phyloP scores from a whole-genome alignment of 805 yeast genomes.

The Candida chilensis region DNA sequence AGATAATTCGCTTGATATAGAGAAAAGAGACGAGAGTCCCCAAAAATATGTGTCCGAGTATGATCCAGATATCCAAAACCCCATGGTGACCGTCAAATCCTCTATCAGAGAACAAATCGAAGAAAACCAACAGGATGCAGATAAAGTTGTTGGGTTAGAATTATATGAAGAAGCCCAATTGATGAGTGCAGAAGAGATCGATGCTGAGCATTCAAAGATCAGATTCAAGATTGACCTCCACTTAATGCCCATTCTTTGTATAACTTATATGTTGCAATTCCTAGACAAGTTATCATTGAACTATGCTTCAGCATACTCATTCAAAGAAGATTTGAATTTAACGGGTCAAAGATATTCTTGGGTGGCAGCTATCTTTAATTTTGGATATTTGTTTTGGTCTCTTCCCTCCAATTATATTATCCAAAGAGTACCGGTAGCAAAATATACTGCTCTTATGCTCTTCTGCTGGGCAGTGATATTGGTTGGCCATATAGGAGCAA shows the following conservation, averaged over 20 bases:
- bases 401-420: constrained; percentile 10
- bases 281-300: constrained; percentile 8
- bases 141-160: no score
- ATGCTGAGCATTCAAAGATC: no score
- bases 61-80: no score
- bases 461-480: constrained; percentile 13
- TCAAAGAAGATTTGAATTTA: no score
- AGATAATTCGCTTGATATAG: no score
- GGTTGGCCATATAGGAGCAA: constrained; percentile 6
- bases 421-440: constrained; percentile 11
- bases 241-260: constrained; percentile 8
- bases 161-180: no score
- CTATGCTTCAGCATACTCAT: constrained; percentile 9
- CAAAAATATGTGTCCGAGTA: no score
- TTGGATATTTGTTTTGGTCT: constrained; percentile 4
- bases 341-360: constrained; percentile 14
- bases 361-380: constrained; percentile 1
- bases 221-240: constrained; percentile 11
- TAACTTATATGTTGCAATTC: constrained; percentile 10
- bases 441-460: constrained; percentile 8
- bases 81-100: no score
- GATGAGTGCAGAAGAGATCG: no score
- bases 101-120: no score
- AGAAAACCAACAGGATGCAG: no score
- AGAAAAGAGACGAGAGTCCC: no score